Evolutionary conservation across 2,329 filamentous ascomycete genomes (phyloP).

Genomic region (Claviceps maximensis): DNA sequence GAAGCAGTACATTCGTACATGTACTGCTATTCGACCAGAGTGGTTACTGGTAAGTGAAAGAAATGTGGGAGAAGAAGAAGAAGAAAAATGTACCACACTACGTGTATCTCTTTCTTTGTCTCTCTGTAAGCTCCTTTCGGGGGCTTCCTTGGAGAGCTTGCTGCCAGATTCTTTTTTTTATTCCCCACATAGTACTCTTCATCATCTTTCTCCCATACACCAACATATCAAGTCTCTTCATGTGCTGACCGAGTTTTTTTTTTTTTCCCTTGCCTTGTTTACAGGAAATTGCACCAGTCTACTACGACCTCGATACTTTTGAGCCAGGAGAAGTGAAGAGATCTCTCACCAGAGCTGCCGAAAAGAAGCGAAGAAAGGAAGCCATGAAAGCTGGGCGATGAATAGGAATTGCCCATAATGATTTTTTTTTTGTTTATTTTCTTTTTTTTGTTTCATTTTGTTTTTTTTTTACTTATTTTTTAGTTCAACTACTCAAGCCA

Average conservation of each 20-base stretch:
- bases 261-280: too few relatives aligned
- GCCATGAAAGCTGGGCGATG: constrained; percentile 38
- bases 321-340: constrained; percentile 76
- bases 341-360: constrained; percentile 41
- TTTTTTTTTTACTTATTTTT: too few relatives aligned
- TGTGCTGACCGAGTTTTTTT: too few relatives aligned
- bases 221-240: background rate
- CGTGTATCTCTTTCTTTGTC: background rate
- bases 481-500: too few relatives aligned
- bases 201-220: background rate
- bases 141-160: too few relatives aligned
- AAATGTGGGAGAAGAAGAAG: too few relatives aligned
- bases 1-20: constrained; percentile 94
- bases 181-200: background rate
- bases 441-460: too few relatives aligned
- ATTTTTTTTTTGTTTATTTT: too few relatives aligned
- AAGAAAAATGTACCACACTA: too few relatives aligned
- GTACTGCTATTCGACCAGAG: constrained; percentile 82
- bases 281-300: constrained; percentile 82
- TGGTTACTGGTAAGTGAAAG: constrained; percentile 65
- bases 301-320: constrained; percentile 79
- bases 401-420: constrained; percentile 5
- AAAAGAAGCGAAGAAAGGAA: constrained; percentile 47
- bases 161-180: background rate
- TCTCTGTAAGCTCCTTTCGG: too few relatives aligned